Evolutionary conservation across 306 rosid species (phyloP), one percentile per base, ranked within the genome.

Genomic region (Corylus avellana): DNA sequence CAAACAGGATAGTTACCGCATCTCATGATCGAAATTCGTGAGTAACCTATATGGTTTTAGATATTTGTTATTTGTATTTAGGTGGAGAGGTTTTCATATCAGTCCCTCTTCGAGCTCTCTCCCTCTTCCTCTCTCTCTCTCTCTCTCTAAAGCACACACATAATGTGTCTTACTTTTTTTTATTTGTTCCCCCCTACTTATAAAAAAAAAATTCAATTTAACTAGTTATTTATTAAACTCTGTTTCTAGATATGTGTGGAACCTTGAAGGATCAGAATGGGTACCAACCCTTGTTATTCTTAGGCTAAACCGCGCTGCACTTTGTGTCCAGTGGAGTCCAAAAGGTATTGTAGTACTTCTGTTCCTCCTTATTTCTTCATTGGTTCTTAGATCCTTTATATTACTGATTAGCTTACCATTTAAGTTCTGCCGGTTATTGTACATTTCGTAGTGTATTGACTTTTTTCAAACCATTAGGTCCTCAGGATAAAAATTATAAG

Each of bases 11-110:
- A 62, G 99, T 96, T 73, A 93, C 97, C 46, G 94, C 97, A 70
- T 96, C 98, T 76, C 98, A 91, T 82, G 99, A 93, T 89, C 93
- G 98, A 48, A 93, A 91, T 89, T 95, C 99, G 98, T 95, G 79
- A 95, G 98, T 95, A 73, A 73, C 69, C 80, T 75, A 25, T 78
- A 62, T 71, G 64, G 71, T 84, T 80, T 79, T 32, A 75, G 81
- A 80, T 76, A 70, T 63, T 44, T 54, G 56, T 66, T 67, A 59
- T 80, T 47, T 72, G 22, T 44, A 44, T 64, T 75, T 50, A 11
- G 55, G 61, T 78, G 72, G 54, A 54, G 56, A 66, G 58, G 13
- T 51, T 64, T 67, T 20, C 54, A 27, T 18, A 35, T 67, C 56
- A 4, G 35, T 55, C 14, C 53, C 20, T 54, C 56, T 79, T 8